A percentile compares a stretch with the other conserved stretches of the same genome.
These are phyloP conservation scores for Primulina tabacum DNA, from an alignment of 257 asterid genomes.

Conservation along the genomic window DNA sequence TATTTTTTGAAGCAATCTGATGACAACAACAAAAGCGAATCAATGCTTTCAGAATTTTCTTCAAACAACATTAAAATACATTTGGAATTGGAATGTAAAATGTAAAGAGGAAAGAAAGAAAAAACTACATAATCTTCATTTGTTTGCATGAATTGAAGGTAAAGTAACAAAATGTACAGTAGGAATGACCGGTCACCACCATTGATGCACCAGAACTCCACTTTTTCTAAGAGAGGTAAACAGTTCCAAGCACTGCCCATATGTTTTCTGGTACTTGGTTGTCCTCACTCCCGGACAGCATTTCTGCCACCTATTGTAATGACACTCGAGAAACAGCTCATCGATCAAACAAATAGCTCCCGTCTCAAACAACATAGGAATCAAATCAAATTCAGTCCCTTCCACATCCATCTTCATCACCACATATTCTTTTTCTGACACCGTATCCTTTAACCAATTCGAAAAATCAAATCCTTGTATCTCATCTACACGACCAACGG, in stretches of 20 bases:
- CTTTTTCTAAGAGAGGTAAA: conserved; percentile 70
- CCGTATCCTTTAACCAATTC: conserved; percentile 76
- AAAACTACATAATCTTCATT: conserved; percentile 31
- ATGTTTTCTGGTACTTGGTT: conserved; percentile 69
- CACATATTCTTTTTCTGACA: conserved; percentile 68
- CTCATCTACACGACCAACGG: conserved; percentile 60
- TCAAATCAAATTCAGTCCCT: conserved; percentile 92
- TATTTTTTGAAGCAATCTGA: neutral
- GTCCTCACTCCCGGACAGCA: conserved; percentile 96
- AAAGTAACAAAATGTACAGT: conserved; percentile 20
- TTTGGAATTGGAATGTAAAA: conserved; percentile 20
- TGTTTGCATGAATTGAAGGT: conserved; percentile 28
- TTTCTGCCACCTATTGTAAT: conserved; percentile 94
- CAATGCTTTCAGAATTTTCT: conserved; percentile 11
- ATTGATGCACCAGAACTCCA: conserved; percentile 95
- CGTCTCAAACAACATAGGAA: conserved; percentile 75
- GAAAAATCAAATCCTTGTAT: conserved; percentile 93
- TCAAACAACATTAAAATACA: conserved; percentile 30
- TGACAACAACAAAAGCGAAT: neutral
- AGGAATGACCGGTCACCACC: conserved; percentile 66
- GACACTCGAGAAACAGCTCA: conserved; percentile 93
- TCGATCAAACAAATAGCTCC: conserved; percentile 91
- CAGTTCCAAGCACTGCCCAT: conserved; percentile 79
- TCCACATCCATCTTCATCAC: conserved; percentile 99
- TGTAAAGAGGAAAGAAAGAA: neutral